Percentiles rank a stretch among this genome's conserved stretches.
phyloP scores from a whole-genome alignment of 495 filamentous ascomycete species.

The Aspergillus taichungensis region DNA sequence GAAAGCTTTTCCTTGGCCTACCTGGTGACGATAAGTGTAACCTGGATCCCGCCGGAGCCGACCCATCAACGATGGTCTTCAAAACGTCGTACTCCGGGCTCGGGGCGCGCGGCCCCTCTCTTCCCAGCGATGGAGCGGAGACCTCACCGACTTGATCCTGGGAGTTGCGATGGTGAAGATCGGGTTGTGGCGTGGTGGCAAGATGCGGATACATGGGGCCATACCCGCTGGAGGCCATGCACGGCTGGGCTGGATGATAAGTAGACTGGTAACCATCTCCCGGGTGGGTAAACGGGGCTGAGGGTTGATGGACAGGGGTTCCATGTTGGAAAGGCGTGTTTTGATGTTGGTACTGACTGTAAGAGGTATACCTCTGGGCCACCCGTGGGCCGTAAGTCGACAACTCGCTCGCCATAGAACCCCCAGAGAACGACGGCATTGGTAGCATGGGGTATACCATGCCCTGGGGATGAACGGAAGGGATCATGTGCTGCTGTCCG shows the following conservation, averaged over 20 bases:
- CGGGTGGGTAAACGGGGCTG: constrained; percentile 15
- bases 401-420: constrained; percentile 5
- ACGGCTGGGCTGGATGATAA: constrained; percentile 13
- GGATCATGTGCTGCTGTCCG: constrained; percentile 25
- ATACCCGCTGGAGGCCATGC: no score
- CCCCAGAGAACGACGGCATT: constrained; percentile 25
- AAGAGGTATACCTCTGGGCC: constrained; percentile 21
- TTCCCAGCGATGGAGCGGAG: constrained; percentile 4
- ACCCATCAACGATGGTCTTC: constrained; percentile 39
- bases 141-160: neutral
- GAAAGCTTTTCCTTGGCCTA: neutral
- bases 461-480: constrained; percentile 16
- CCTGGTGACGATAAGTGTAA: constrained; percentile 14
- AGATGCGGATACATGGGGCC: no score
- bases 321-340: constrained; percentile 18
- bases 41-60: constrained; percentile 22
- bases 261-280: constrained; percentile 15
- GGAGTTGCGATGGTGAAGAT: neutral
- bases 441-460: constrained; percentile 32
- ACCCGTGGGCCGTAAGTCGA: constrained; percentile 24
- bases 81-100: constrained; percentile 28
- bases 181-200: no score
- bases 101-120: constrained; percentile 13
- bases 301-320: constrained; percentile 21
- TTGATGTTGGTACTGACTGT: constrained; percentile 20